Evolutionary conservation across 768 basidiomycete species (phyloP).

Genomic region (Boletus patriciae): DNA sequence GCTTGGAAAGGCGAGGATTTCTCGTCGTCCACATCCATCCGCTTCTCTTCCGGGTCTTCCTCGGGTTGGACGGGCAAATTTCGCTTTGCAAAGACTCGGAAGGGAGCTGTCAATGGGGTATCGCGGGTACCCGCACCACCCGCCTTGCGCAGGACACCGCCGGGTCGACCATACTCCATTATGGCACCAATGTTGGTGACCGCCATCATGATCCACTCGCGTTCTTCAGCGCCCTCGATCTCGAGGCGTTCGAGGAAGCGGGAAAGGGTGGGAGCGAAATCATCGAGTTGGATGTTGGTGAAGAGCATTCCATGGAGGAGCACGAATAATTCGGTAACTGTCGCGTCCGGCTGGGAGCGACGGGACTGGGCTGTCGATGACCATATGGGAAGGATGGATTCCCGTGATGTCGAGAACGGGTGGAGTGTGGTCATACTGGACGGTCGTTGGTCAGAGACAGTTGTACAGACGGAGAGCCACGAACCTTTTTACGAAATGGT

Average conservation of each 20-base stretch:
- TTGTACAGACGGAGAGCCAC: slow-evolving; percentile 18
- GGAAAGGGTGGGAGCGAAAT: slow-evolving; percentile 77
- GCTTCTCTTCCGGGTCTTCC: slow-evolving; percentile 46
- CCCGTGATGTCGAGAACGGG: slow-evolving; percentile 84
- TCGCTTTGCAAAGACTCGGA: slow-evolving; percentile 56
- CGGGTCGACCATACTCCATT: slow-evolving; percentile 83
- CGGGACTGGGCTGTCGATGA: slow-evolving; percentile 61
- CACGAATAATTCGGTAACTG: slow-evolving; percentile 78
- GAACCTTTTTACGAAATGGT: slow-evolving; percentile 95
- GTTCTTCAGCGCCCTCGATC: slow-evolving; percentile 76
- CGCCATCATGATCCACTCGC: slow-evolving; percentile 98
- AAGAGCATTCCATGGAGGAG: slow-evolving; percentile 96
- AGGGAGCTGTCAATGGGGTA: slow-evolving; percentile 33
- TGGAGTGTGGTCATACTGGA: slow-evolving; percentile 87
- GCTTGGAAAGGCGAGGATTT: slow-evolving; percentile 20
- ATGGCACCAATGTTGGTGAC: slow-evolving; percentile 77
- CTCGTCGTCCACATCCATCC: slow-evolving; percentile 68
- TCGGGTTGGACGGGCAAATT: slow-evolving; percentile 31
- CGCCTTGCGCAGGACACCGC: slow-evolving; percentile 65
- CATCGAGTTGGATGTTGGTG: slow-evolving; percentile 92
- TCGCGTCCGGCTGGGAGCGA: slow-evolving; percentile 74
- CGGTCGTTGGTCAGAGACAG: slow-evolving; percentile 6
- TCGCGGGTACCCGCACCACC: slow-evolving; percentile 49
- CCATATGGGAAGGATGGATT: slow-evolving; percentile 89
- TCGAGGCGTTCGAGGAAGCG: slow-evolving; percentile 85